Conservation (phyloP, 208 protist genomes). For the Borovskyia barvae region DNA sequence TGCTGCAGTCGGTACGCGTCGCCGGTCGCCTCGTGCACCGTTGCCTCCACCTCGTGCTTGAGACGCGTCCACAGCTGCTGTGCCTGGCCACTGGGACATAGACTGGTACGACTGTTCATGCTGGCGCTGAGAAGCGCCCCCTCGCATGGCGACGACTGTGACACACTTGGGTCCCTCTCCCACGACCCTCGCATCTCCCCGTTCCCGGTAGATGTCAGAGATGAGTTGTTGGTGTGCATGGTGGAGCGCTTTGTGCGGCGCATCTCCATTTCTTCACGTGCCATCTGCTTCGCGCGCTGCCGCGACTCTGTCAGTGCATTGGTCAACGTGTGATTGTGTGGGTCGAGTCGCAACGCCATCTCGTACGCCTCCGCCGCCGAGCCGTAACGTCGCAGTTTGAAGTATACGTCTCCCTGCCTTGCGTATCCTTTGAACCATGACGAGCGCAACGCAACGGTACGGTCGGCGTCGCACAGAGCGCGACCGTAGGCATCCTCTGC, state of each 20-base stretch:
- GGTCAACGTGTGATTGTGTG: slow-evolving; percentile 63
- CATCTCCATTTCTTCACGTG: slow-evolving; percentile 20
- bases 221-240: background rate
- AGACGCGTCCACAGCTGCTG: slow-evolving; percentile 54
- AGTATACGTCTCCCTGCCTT: slow-evolving; percentile 88
- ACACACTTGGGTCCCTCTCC: background rate
- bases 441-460: slow-evolving; percentile 81
- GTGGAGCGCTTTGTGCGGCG: slow-evolving; percentile 16
- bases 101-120: background rate
- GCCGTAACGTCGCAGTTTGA: slow-evolving; percentile 82
- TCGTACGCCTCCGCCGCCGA: slow-evolving; percentile 84
- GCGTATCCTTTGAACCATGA: slow-evolving; percentile 93
- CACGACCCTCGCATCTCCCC: background rate
- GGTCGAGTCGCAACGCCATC: slow-evolving; percentile 85
- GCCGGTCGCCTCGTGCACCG: slow-evolving; percentile 48
- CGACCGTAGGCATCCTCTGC: slow-evolving; percentile 48
- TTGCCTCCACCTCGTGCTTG: slow-evolving; percentile 64
- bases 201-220: slow-evolving; percentile 1
- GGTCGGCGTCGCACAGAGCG: slow-evolving; percentile 90
- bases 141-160: background rate
- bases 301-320: slow-evolving; percentile 57
- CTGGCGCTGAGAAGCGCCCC: background rate
- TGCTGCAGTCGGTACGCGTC: slow-evolving; percentile 75
- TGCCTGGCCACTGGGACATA: slow-evolving; percentile 31
- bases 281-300: slow-evolving; percentile 28